Conservation (phyloP, 257 asterid genomes). For the Nicotiana sylvestris region DNA sequence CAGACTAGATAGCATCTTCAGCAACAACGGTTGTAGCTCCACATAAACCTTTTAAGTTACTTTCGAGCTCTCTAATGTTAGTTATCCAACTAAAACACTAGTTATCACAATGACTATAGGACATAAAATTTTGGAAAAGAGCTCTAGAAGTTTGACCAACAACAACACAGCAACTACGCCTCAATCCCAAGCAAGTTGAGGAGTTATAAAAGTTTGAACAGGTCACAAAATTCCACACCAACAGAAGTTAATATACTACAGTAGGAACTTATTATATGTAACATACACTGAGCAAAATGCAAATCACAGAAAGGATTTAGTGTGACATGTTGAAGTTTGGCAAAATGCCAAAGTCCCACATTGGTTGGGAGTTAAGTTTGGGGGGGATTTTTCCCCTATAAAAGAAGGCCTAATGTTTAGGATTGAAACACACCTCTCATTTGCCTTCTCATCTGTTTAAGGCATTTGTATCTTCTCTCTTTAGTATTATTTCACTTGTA, state of each 20-base stretch:
- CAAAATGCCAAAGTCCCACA: no score
- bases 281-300: neutral
- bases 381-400: no score
- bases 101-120: neutral
- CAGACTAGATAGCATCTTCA: neutral
- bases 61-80: neutral
- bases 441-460: no score
- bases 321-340: no score
- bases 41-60: constrained; percentile 1
- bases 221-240: neutral
- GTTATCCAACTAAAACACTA: neutral
- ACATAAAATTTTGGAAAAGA: neutral
- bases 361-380: no score
- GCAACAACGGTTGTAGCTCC: neutral
- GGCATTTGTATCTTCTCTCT: no score
- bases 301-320: neutral
- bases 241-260: neutral
- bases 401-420: no score
- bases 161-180: neutral
- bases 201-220: neutral
- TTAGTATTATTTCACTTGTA: no score
- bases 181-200: neutral
- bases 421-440: no score
- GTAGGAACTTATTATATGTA: neutral
- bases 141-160: neutral